phyloP scores from a whole-genome alignment of 108 stramenopile species.

The Cyclotella baltica region DNA sequence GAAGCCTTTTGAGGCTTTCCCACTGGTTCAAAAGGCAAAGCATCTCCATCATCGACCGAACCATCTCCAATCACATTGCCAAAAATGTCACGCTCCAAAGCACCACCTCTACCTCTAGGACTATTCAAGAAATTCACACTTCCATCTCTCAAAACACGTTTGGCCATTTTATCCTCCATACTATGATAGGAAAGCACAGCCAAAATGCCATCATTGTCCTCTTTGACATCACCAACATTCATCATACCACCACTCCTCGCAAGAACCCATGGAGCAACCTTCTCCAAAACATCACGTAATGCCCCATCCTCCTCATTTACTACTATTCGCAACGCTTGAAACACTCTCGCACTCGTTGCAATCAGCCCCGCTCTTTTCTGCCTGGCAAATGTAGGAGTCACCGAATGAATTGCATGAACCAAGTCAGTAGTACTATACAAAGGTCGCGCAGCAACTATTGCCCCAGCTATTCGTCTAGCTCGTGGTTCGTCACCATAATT shows the following conservation, averaged over 20 bases:
- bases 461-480: constrained; percentile 74
- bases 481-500: constrained; percentile 88
- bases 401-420: constrained; percentile 76
- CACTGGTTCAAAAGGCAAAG: constrained; percentile 72
- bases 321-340: constrained; percentile 90
- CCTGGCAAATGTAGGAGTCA: constrained; percentile 78
- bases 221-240: constrained; percentile 23
- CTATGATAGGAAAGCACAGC: constrained; percentile 94
- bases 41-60: constrained; percentile 7
- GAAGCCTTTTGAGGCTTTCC: constrained; percentile 76
- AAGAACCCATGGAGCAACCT: constrained; percentile 69
- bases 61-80: constrained; percentile 66
- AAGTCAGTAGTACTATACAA: constrained; percentile 80
- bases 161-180: constrained; percentile 92
- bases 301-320: constrained; percentile 92
- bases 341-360: constrained; percentile 86
- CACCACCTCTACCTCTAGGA: constrained; percentile 8
- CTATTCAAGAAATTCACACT: constrained; percentile 40
- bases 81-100: constrained; percentile 72
- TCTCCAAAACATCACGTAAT: constrained; percentile 66
- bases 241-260: constrained; percentile 57
- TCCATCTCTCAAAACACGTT: constrained; percentile 88
- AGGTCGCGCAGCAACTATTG: constrained; percentile 80
- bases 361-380: constrained; percentile 78
- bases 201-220: constrained; percentile 41